Base-by-base conservation (phyloP, 176 grass and related monocot genomes). In the Aegilops speltoides region DNA sequence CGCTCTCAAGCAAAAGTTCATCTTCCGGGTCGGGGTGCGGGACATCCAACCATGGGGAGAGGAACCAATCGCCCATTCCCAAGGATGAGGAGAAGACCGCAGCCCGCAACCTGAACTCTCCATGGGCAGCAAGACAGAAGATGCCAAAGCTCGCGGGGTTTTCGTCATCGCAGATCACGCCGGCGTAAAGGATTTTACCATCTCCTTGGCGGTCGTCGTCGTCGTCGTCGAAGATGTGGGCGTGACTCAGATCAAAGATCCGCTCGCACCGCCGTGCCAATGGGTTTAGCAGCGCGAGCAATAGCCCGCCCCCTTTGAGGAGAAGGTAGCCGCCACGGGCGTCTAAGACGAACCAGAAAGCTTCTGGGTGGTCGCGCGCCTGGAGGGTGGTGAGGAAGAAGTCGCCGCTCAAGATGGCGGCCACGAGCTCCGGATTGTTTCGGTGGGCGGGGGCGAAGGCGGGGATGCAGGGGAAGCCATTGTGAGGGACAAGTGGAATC, bases 301-400 rank as follows among this genome's bases (percentile, higher is more conserved):
- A 73, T 24, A 22, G 13, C 69, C 2, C 48, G 48, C 24, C 12
- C 54, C n/a, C 41, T 4, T 43, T 10, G 57, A 79, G 77, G 57
- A 79, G 77, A 37, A 79, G 77, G 34, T 63, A 61, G 22, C 77
- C 77, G 34, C 22, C 59, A 37, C 77, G 59, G 59, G 77, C 34
- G 34, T 79, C 77, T n/a, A 25, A 11, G 59, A 64, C 57, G 36
- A 24, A 25, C 77, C 59, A 79, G 14, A 8, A 10, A 8, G 59
- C 57, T 37, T 61, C 22, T 22, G 14, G 4, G 10, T 56, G 10
- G 19, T 22, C 48, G 10, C 6, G 34, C 57, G 13, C 60, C 34
- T 79, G 36, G 77, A 79, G 77, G 34, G 37, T 24, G 34, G 77
- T 64, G 57, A 79, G 77, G 22, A 79, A 37, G 36, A 79, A 79